Conservation (phyloP, 2,329 filamentous ascomycete species). For the Stenocarpella maydis region DNA sequence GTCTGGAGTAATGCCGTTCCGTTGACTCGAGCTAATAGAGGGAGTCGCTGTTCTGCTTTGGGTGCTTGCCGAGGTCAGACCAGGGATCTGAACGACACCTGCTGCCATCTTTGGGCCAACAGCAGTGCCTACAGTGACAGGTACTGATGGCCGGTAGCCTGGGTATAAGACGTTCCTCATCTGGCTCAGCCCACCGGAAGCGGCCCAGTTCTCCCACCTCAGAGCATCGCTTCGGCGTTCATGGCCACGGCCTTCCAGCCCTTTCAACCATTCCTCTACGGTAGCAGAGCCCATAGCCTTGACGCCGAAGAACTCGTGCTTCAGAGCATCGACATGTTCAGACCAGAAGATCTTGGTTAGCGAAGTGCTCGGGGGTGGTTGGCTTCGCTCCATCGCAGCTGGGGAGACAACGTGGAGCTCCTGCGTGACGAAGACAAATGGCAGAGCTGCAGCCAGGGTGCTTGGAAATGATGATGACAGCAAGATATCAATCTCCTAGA, state of each 20-base stretch:
- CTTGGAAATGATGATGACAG: constrained; percentile 68
- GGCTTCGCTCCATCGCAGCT: constrained; percentile 59
- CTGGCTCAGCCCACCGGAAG: constrained; percentile 50
- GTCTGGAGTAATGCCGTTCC: constrained; percentile 32
- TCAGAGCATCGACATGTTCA: constrained; percentile 68
- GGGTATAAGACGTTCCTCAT: constrained; percentile 47
- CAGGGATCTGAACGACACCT: constrained; percentile 28
- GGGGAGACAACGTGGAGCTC: constrained; percentile 68
- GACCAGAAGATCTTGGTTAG: constrained; percentile 74
- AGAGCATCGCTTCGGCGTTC: constrained; percentile 67
- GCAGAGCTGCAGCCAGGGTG: constrained; percentile 71
- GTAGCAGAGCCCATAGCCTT: constrained; percentile 72
- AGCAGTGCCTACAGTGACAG: not conserved
- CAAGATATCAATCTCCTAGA: constrained; percentile 74
- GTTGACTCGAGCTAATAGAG: constrained; percentile 31
- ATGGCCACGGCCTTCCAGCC: constrained; percentile 70
- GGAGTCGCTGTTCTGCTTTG: constrained; percentile 18
- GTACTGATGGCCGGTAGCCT: constrained; percentile 31
- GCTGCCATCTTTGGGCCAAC: not conserved
- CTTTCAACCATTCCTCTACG: constrained; percentile 81
- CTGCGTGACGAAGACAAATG: constrained; percentile 71
- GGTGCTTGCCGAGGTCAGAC: constrained; percentile 14
- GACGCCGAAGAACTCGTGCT: constrained; percentile 68
- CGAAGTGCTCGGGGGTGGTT: constrained; percentile 55
- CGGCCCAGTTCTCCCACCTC: constrained; percentile 80